These are phyloP conservation scores for Biscutella laevigata DNA, from an alignment of 441 rosid genomes.

Conservation along the genomic window DNA sequence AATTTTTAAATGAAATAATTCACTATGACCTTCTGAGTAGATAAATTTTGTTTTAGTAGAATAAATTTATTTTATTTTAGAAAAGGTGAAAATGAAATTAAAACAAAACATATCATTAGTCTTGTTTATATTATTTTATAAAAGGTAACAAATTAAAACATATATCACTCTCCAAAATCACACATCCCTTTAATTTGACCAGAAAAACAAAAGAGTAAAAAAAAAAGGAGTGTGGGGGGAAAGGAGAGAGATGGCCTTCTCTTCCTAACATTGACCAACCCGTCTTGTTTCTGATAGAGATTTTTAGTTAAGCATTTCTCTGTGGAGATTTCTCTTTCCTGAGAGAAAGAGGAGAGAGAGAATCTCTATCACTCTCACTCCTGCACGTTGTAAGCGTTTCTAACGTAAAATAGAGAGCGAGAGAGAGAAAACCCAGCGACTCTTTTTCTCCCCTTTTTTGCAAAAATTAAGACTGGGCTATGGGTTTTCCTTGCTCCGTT, in stretches of 20 bases:
- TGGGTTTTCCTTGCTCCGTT: constrained; percentile 17
- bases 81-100: no score
- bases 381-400: constrained; percentile 25
- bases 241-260: constrained; percentile 23
- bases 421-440: background rate
- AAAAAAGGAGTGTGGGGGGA: background rate
- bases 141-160: no score
- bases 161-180: no score
- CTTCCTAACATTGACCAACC: constrained; percentile 33
- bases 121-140: no score
- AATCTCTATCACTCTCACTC: background rate
- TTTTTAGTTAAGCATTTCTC: constrained; percentile 16
- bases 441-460: background rate
- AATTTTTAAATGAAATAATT: no score
- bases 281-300: no score
- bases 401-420: no score
- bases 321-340: constrained; percentile 4
- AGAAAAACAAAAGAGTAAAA: background rate
- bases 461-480: background rate
- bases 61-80: no score
- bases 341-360: constrained; percentile 13
- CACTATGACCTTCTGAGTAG: no score
- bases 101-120: no score
- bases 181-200: no score
- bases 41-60: no score